These are phyloP conservation scores for Gastrolobium bilobum DNA, from an alignment of 306 rosid species.

Conservation along the genomic window DNA sequence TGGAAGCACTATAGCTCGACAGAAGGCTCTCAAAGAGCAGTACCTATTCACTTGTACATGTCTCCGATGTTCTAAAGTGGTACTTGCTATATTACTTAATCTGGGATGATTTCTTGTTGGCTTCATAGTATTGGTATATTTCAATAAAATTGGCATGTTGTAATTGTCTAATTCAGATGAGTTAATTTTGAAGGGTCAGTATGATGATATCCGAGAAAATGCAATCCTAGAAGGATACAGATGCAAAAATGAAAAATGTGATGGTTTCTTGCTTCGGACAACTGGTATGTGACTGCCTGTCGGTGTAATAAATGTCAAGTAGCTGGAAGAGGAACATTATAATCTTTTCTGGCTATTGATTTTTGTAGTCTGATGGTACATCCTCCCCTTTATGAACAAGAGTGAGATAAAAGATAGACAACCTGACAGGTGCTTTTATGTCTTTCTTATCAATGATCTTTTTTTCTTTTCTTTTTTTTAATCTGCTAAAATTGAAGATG, in stretches of 20 bases:
- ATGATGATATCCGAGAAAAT: slow-evolving; percentile 77
- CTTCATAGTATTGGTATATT: slow-evolving; percentile 35
- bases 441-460: slow-evolving; percentile 29
- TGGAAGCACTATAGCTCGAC: slow-evolving; percentile 88
- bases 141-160: slow-evolving; percentile 33
- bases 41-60: slow-evolving; percentile 84
- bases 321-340: slow-evolving; percentile 23
- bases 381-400: slow-evolving; percentile 35
- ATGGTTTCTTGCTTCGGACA: slow-evolving; percentile 82
- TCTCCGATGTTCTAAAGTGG: slow-evolving; percentile 78
- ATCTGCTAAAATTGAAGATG: slow-evolving; percentile 61
- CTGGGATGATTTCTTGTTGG: slow-evolving; percentile 24
- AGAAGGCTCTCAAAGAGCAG: slow-evolving; percentile 84
- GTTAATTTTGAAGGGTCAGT: slow-evolving; percentile 74
- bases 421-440: slow-evolving; percentile 36
- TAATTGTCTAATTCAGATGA: slow-evolving; percentile 49
- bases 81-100: slow-evolving; percentile 53
- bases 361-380: slow-evolving; percentile 36
- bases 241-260: slow-evolving; percentile 76
- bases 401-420: slow-evolving; percentile 33
- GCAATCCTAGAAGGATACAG: slow-evolving; percentile 87
- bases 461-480: slow-evolving; percentile 1
- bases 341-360: slow-evolving; percentile 27
- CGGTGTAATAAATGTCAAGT: slow-evolving; percentile 31
- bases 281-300: slow-evolving; percentile 64